These are phyloP conservation scores for Kwoniella botswanensis DNA, from an alignment of 768 basidiomycete species.

Conservation along the genomic window DNA sequence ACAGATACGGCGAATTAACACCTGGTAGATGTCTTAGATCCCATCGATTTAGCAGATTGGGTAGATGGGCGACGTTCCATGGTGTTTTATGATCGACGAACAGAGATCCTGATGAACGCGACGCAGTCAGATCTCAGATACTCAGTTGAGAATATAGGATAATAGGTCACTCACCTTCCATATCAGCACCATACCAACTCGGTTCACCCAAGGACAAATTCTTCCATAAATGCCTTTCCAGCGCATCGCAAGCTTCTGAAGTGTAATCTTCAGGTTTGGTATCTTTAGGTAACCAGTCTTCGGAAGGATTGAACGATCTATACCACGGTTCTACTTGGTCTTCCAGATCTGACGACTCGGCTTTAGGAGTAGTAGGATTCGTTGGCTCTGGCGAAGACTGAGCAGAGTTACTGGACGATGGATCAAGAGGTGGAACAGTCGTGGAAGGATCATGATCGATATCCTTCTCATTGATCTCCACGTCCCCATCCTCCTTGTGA, in stretches of 20 bases:
- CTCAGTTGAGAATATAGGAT: conserved; percentile 65
- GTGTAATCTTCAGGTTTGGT: conserved; percentile 81
- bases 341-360: conserved; percentile 12
- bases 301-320: conserved; percentile 71
- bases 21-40: conserved; percentile 77
- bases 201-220: conserved; percentile 84
- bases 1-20: conserved; percentile 95
- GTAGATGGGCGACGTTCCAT: conserved; percentile 95
- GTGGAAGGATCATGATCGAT: background rate
- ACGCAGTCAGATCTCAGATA: background rate
- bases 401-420: conserved; percentile 30
- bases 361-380: conserved; percentile 37
- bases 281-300: conserved; percentile 76
- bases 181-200: conserved; percentile 98
- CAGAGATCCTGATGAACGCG: conserved; percentile 55
- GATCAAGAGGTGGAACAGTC: conserved; percentile 38
- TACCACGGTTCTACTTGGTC: conserved; percentile 66
- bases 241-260: conserved; percentile 79
- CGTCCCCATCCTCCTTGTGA: background rate
- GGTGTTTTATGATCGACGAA: conserved; percentile 73
- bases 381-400: conserved; percentile 48
- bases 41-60: conserved; percentile 81
- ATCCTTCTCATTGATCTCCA: background rate
- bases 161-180: conserved; percentile 68
- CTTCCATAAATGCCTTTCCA: conserved; percentile 91